phyloP scores from a whole-genome alignment of 2,329 filamentous ascomycete species.

The Aspergillus alliaceus region DNA sequence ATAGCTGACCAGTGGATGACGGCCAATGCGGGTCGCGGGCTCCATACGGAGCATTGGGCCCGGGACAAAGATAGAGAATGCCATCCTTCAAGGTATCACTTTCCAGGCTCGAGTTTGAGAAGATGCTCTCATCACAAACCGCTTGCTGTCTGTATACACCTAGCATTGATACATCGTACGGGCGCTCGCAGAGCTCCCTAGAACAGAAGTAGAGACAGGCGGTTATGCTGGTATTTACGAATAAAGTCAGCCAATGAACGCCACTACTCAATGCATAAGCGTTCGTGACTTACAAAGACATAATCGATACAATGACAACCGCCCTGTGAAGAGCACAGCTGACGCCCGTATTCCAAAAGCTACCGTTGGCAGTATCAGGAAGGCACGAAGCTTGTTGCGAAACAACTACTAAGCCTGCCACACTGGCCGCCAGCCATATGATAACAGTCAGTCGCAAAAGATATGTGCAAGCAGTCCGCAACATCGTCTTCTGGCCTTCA shows the following conservation, averaged over 20 bases:
- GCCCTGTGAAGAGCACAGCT: slow-evolving; percentile 40
- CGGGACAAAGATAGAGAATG: slow-evolving; percentile 38
- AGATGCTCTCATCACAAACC: slow-evolving; percentile 29
- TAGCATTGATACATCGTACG: slow-evolving; percentile 39
- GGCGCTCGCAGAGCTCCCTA: slow-evolving; percentile 37
- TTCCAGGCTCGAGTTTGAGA: slow-evolving; percentile 35
- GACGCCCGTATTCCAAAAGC: slow-evolving; percentile 36
- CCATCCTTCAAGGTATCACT: slow-evolving; percentile 39
- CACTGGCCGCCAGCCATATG: slow-evolving; percentile 39
- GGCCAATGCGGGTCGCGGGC: slow-evolving; percentile 24
- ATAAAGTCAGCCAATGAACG: not conserved
- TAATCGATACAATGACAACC: slow-evolving; percentile 32
- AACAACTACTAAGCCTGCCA: slow-evolving; percentile 37
- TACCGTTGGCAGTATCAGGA: slow-evolving; percentile 21
- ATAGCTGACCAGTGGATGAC: slow-evolving; percentile 18
- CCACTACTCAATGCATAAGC: not conserved
- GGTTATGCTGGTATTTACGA: slow-evolving; percentile 27
- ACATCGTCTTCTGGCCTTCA: slow-evolving; percentile 29
- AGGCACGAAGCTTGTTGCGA: slow-evolving; percentile 38
- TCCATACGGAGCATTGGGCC: slow-evolving; percentile 32
- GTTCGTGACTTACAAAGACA: slow-evolving; percentile 33
- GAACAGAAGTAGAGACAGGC: slow-evolving; percentile 40
- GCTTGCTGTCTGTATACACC: slow-evolving; percentile 31
- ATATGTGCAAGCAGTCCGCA: slow-evolving; percentile 37
- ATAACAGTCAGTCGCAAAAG: slow-evolving; percentile 35